Evolutionary conservation across 805 yeast genomes (phyloP), one percentile per base, ranked within the genome.

Genomic region (Candida qinlingensis): DNA sequence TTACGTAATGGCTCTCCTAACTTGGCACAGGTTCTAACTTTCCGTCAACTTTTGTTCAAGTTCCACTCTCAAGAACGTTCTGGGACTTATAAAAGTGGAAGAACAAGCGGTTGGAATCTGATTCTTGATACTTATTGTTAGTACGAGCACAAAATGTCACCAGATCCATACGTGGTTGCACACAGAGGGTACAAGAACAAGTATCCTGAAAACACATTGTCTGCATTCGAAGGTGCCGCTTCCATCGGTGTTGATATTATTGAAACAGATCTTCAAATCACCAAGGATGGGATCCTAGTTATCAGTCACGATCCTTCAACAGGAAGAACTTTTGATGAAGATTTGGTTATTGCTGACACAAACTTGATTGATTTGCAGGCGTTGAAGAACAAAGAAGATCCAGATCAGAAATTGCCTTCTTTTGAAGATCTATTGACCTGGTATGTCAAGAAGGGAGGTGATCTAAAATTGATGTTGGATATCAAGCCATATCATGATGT

Each of bases 181-280:
- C 49, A 42, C 39, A 42, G 48, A 27, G 52, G 52, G 3, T 68
- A 56, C 52, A 68, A 69, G 30, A 65, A 63, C 44, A 55, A 63
- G 39, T 74, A 62, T 49, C 73, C 77, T 12, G 81, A 76, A 50
- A 76, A 76, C 56, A 73, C 79, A 5, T 42, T 72, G 13, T 53
- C 64, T 5, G 77, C 80, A 0, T 73, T 76, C 55, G 60, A 72
- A 12, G 73, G 72, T 28, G 80, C 80, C 1, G 61, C 71, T n/a
- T 72, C 69, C 13, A 74, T 70, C 11, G 75, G 75, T 7, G 60
- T 52, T 12, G 70, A 65, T 42, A 69, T 72, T 27, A 68, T 80
- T 25, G 85, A 79, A 58, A 74, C 45, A 13, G 86, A 80, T 56
- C 62, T 80, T 31, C 85, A 79, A 56, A 68, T 79, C 51, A 67